Evolutionary conservation across 176 grass and related monocot species (phyloP).

Genomic region (Lolium rigidum): DNA sequence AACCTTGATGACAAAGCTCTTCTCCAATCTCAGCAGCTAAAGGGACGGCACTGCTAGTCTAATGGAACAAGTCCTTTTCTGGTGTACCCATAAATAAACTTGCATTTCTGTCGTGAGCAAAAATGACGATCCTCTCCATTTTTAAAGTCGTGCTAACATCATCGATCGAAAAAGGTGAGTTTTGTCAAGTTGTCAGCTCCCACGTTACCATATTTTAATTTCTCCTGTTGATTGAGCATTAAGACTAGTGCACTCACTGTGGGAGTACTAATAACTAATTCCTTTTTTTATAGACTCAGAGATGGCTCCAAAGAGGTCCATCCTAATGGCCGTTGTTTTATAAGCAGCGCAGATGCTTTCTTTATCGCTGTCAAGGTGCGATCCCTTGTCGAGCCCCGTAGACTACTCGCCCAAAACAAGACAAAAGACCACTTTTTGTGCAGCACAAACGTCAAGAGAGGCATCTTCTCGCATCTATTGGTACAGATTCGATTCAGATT

Average conservation of each 20-base stretch:
- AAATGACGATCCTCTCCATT: neutral
- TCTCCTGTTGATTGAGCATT: conserved; percentile 23
- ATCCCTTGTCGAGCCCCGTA: conserved; percentile 41
- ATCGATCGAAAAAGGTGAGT: conserved; percentile 46
- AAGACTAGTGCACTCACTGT: conserved; percentile 4
- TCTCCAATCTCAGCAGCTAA: neutral
- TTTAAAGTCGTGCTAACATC: conserved; percentile 4
- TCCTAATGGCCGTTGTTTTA: conserved; percentile 15
- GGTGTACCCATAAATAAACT: conserved; percentile 17
- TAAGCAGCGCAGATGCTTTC: conserved; percentile 39
- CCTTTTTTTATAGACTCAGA: neutral
- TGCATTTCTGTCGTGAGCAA: neutral
- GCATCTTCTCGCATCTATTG: conserved; percentile 45
- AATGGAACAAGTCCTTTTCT: neutral
- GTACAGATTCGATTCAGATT: conserved; percentile 24
- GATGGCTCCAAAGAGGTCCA: conserved; percentile 49
- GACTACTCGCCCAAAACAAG: neutral
- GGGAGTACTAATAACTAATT: neutral
- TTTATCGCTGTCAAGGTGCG: conserved; percentile 50
- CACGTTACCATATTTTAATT: conserved; percentile 21
- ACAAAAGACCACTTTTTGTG: conserved; percentile 55
- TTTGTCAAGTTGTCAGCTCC: conserved; percentile 43
- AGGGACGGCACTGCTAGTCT: conserved; percentile 52
- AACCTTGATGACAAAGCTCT: conserved; percentile 2
- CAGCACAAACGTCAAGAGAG: conserved; percentile 40